Base-by-base conservation (phyloP, 2,329 filamentous ascomycete species). In the Aspergillus piperis region DNA sequence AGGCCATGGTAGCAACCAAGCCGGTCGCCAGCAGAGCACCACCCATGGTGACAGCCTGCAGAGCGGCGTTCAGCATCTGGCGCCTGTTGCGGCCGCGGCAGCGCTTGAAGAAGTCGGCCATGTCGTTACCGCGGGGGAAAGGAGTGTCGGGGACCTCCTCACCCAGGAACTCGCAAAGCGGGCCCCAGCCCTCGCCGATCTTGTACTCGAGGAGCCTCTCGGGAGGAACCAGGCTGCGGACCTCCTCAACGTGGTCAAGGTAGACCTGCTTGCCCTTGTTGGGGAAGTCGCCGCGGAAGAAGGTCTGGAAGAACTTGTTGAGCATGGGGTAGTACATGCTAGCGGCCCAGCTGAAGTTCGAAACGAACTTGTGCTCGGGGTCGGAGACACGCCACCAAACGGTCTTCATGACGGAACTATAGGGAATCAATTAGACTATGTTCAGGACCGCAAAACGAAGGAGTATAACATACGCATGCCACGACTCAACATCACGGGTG, bases 271-370 rank as follows among this genome's bases (percentile, higher is more conserved):
- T 89, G 70, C 86, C 88, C 61, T 84, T 80, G 71, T 83, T 83
- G 70, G 84, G 83, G 72, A 90, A 90, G 71, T 89, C 87, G 54
- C 85, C 86, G 62, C 86, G 82, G 81, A 88, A 90, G 76, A 89
- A 89, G 58, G 82, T 83, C 67, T 86, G 83, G 77, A 88, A 90
- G 79, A 89, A 88, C 75, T 87, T 88, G 73, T 82, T 81, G 60
- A 90, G 81, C 87, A 90, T 89, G 41, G 86, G 87, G 72, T 88
- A 84, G 78, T 89, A 89, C 80, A 88, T 85, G 71, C 83, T 79
- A 7, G 87, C 86, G 21, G 84, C 87, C 87, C 87, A 89, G 77
- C 84, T 84, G 66, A 82, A 79, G 73, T 83, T 79, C 41, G 83
- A 82, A 13, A 86, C 79, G 59, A 82, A 76, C 62, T 79, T 80